phyloP scores from a whole-genome alignment of 805 yeast species.

The Wickerhamiella dianesei region DNA sequence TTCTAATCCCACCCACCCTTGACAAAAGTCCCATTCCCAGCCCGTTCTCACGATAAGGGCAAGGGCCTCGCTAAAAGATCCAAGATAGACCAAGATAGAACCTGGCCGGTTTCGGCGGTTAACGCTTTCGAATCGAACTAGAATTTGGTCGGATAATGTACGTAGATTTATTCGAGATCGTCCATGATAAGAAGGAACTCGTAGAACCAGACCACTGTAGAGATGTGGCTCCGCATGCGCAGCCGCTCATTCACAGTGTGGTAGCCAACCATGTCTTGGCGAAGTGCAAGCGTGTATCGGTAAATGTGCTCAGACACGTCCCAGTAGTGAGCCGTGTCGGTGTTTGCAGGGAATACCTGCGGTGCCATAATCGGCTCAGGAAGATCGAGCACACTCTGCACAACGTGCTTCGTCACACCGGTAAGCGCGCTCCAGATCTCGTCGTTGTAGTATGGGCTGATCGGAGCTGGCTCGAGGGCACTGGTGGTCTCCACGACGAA shows the following conservation, averaged over 20 bases:
- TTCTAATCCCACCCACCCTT: no score
- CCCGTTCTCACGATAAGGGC: no score
- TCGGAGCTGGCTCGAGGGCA: conserved; percentile 39
- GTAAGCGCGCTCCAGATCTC: conserved; percentile 41
- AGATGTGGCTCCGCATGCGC: conserved; percentile 39
- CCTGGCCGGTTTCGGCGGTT: no score
- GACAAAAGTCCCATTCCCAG: no score
- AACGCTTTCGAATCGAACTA: no score
- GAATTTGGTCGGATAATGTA: neutral
- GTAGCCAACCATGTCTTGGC: conserved; percentile 25
- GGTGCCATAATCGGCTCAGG: conserved; percentile 38
- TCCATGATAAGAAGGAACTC: conserved; percentile 18
- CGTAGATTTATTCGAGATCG: neutral
- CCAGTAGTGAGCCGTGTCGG: conserved; percentile 61
- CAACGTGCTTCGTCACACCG: conserved; percentile 50
- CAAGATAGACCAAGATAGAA: no score
- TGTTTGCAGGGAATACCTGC: conserved; percentile 50
- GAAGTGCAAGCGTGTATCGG: conserved; percentile 41
- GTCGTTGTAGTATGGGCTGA: conserved; percentile 32
- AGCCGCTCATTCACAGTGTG: conserved; percentile 54
- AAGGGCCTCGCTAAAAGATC: no score
- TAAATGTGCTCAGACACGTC: conserved; percentile 44
- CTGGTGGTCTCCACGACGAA: conserved; percentile 27
- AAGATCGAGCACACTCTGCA: conserved; percentile 28
- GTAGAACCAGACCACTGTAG: conserved; percentile 22